Conservation (phyloP, 2,329 filamentous ascomycete species). For the Aspergillus brasiliensis region DNA sequence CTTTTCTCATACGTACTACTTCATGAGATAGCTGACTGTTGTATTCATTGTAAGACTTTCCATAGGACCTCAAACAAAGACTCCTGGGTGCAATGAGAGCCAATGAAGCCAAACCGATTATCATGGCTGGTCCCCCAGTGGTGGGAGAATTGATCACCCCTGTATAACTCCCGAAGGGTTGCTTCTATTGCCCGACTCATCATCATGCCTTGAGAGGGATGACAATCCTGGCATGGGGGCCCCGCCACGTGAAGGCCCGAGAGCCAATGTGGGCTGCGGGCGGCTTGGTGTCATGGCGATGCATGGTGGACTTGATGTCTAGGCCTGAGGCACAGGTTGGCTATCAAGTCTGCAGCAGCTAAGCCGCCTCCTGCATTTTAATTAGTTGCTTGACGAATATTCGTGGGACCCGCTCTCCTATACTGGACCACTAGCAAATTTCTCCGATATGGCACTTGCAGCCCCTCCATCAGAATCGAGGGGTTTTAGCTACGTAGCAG, state of each 20-base stretch:
- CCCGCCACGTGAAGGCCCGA: conserved; percentile 6
- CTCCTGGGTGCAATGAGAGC: too few relatives aligned
- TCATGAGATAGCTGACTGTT: too few relatives aligned
- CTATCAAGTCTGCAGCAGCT: background rate
- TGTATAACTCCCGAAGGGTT: background rate
- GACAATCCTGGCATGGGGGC: background rate
- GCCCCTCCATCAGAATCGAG: background rate
- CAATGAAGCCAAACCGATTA: too few relatives aligned
- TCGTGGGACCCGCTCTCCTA: background rate
- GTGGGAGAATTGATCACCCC: background rate
- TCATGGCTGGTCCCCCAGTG: too few relatives aligned
- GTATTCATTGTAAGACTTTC: too few relatives aligned
- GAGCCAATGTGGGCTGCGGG: background rate
- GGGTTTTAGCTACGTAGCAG: background rate
- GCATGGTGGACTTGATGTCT: background rate
- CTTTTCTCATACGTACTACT: too few relatives aligned
- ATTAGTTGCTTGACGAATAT: background rate
- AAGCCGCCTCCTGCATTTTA: conserved; percentile 7
- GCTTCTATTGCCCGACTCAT: background rate
- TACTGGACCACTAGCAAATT: background rate
- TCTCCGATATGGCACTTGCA: background rate
- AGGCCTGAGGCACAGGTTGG: background rate
- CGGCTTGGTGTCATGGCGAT: background rate
- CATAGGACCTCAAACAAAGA: too few relatives aligned
- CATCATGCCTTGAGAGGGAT: conserved; percentile 3